Percentiles rank a stretch among this genome's conserved stretches.
These are phyloP conservation scores for Lagenidium sp. DNA, from an alignment of 352 stramenopile genomes.

Conservation along the genomic window DNA sequence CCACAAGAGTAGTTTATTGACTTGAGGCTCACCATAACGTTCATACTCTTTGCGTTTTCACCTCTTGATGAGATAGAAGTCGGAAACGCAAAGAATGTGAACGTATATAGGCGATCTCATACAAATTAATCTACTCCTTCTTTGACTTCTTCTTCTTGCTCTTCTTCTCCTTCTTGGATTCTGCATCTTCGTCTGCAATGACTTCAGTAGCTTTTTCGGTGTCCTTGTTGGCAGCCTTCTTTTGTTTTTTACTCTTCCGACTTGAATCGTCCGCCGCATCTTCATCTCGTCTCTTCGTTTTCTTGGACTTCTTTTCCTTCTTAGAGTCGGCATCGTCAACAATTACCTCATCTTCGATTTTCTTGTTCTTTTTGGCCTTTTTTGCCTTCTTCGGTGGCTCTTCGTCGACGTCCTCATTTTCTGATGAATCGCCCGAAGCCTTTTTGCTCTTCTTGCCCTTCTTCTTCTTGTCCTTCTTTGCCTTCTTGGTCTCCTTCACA, in stretches of 20 bases:
- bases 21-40: too few species aligned
- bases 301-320: neutral
- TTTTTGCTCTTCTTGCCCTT: slow-evolving; percentile 15
- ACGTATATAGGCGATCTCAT: slow-evolving; percentile 1
- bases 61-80: too few species aligned
- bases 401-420: neutral
- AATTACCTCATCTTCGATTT: slow-evolving; percentile 1
- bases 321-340: neutral
- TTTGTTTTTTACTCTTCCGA: neutral
- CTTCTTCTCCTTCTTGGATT: slow-evolving; percentile 20
- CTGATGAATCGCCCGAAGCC: too few species aligned
- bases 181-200: slow-evolving; percentile 11
- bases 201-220: slow-evolving; percentile 1
- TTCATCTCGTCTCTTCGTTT: slow-evolving; percentile 29
- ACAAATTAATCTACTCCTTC: slow-evolving; percentile 27
- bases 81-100: neutral
- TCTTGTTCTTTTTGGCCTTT: slow-evolving; percentile 3
- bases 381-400: neutral
- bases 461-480: slow-evolving; percentile 24
- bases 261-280: too few species aligned
- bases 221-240: neutral
- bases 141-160: slow-evolving; percentile 54
- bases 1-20: slow-evolving; percentile 4
- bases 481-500: slow-evolving; percentile 17
- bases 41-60: too few species aligned